A percentile compares a stretch with the other conserved stretches of the same genome.
Evolutionary conservation across 768 basidiomycete species (phyloP).

Genomic region (Tephrocybe sp.): DNA sequence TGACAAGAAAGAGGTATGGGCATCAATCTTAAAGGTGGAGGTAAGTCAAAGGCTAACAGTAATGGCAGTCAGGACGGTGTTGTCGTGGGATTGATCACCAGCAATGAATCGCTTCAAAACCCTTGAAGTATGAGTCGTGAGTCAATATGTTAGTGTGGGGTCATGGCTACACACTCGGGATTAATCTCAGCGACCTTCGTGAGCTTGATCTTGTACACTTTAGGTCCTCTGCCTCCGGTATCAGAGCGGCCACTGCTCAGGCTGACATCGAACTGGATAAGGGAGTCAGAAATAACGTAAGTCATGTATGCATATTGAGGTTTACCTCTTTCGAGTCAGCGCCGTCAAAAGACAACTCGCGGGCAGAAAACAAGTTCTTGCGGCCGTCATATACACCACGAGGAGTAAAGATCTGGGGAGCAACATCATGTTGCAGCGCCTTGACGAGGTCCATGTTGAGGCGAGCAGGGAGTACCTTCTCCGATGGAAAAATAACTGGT

Average conservation of each 20-base stretch:
- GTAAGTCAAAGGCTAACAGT: slow-evolving; percentile 45
- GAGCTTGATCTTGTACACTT: slow-evolving; percentile 65
- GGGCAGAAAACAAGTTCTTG: slow-evolving; percentile 70
- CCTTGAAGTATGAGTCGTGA: slow-evolving; percentile 30
- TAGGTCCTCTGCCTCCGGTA: slow-evolving; percentile 45
- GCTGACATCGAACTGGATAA: slow-evolving; percentile 58
- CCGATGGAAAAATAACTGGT: slow-evolving; percentile 64
- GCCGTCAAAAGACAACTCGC: slow-evolving; percentile 59
- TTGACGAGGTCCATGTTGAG: slow-evolving; percentile 73
- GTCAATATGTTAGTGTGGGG: slow-evolving; percentile 1
- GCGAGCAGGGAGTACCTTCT: slow-evolving; percentile 65
- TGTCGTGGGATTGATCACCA: slow-evolving; percentile 65
- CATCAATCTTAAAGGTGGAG: background rate
- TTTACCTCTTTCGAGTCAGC: slow-evolving; percentile 51
- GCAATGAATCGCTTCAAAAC: slow-evolving; percentile 56
- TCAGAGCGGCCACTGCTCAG: slow-evolving; percentile 38
- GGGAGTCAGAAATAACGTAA: slow-evolving; percentile 2
- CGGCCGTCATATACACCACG: slow-evolving; percentile 77
- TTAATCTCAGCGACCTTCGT: slow-evolving; percentile 60
- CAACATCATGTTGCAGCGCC: slow-evolving; percentile 55
- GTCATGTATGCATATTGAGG: slow-evolving; percentile 1
- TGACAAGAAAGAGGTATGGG: slow-evolving; percentile 20
- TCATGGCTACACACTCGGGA: slow-evolving; percentile 37
- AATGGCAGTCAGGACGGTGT: slow-evolving; percentile 62
- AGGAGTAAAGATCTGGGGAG: slow-evolving; percentile 70